A percentile compares a stretch with the other conserved stretches of the same genome.
Conservation (phyloP, 495 filamentous ascomycete species). For the Aspergillus carlsbadensis region DNA sequence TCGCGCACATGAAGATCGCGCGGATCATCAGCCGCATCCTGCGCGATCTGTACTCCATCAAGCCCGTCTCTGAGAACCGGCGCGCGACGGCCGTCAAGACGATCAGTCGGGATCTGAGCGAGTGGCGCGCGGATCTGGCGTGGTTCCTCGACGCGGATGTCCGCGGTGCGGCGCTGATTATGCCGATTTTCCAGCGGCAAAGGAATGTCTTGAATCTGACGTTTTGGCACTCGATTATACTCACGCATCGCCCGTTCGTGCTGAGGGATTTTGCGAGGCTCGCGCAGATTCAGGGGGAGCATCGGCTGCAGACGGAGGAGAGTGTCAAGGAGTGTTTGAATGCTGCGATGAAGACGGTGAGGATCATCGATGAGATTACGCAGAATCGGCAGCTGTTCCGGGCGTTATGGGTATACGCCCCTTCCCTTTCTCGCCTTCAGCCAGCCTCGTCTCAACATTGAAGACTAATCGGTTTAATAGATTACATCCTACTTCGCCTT, state of each 20-base stretch:
- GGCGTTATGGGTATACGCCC: neutral
- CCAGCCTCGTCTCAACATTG: neutral
- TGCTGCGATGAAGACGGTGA: neutral
- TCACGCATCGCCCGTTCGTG: neutral
- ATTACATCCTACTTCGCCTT: slow-evolving; percentile 7
- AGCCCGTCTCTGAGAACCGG: neutral
- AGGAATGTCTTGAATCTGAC: neutral
- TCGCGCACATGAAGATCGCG: neutral
- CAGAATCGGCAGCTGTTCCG: slow-evolving; percentile 4
- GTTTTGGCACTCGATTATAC: neutral
- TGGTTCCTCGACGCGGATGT: slow-evolving; percentile 1
- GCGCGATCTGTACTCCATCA: slow-evolving; percentile 4
- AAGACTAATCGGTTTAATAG: neutral
- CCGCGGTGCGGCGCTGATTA: neutral
- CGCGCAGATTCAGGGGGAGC: neutral
- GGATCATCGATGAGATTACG: neutral
- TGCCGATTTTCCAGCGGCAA: slow-evolving; percentile 6
- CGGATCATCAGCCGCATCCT: slow-evolving; percentile 8
- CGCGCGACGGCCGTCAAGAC: neutral
- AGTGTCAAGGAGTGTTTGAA: neutral
- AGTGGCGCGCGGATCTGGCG: neutral
- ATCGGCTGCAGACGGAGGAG: neutral
- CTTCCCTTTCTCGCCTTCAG: neutral
- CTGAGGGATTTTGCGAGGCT: neutral
- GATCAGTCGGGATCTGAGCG: neutral